A percentile compares a stretch with the other conserved stretches of the same genome.
phyloP scores from a whole-genome alignment of 139 green algal genomes.

The Dunaliella primolecta region DNA sequence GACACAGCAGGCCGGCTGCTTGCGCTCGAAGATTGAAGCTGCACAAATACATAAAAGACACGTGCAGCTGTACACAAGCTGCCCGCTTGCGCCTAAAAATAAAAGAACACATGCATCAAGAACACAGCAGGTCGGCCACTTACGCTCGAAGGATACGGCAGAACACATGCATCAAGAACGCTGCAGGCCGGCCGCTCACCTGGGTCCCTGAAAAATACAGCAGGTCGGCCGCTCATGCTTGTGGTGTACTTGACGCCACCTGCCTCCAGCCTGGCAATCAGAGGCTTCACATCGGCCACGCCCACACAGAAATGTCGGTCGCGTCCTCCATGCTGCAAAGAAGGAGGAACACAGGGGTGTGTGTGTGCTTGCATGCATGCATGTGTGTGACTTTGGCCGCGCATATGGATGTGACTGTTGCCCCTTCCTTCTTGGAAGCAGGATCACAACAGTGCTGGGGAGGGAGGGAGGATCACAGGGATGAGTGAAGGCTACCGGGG shows the following conservation, averaged over 20 bases:
- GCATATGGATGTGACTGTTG: background rate
- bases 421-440: background rate
- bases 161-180: conserved; percentile 59
- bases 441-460: too few relatives aligned
- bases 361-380: background rate
- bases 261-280: conserved; percentile 63
- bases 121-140: conserved; percentile 80
- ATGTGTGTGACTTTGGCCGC: background rate
- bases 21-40: too few relatives aligned
- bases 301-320: conserved; percentile 86
- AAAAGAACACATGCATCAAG: too few relatives aligned
- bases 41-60: too few relatives aligned
- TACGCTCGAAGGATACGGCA: conserved; percentile 75
- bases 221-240: conserved; percentile 70
- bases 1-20: too few relatives aligned
- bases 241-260: conserved; percentile 67
- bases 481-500: too few relatives aligned
- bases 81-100: too few relatives aligned
- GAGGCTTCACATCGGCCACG: conserved; percentile 55
- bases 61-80: too few relatives aligned
- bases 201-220: conserved; percentile 90
- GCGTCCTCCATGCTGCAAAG: conserved; percentile 67
- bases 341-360: background rate
- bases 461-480: too few relatives aligned
- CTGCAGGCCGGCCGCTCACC: conserved; percentile 24